Percentiles rank a stretch among this genome's conserved stretches.
phyloP scores from a whole-genome alignment of 768 basidiomycete genomes.

The Gyrodon lividus region DNA sequence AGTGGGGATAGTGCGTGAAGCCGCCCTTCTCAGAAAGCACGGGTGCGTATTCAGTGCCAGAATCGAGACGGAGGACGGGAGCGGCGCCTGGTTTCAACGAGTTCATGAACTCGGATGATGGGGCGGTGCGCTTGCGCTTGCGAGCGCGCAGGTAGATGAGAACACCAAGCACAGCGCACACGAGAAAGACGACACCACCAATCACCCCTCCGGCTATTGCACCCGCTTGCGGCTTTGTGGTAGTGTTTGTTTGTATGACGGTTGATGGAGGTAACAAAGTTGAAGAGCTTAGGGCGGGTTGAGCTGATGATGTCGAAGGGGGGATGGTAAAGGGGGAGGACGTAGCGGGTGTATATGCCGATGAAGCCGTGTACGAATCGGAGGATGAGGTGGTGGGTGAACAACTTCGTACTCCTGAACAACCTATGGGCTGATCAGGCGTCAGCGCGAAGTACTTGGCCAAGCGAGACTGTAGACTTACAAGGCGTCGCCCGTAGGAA shows the following conservation, averaged over 20 bases:
- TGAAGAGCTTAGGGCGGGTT: background rate
- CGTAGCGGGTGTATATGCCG: too few relatives aligned
- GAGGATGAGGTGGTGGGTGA: too few relatives aligned
- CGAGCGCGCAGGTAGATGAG: conserved; percentile 44
- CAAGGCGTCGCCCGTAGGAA: too few relatives aligned
- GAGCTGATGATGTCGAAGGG: background rate
- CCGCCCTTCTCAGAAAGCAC: conserved; percentile 17
- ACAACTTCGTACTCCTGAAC: too few relatives aligned
- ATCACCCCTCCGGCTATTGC: conserved; percentile 55
- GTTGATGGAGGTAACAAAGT: background rate
- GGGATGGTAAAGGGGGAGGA: background rate
- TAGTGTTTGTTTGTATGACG: conserved; percentile 8
- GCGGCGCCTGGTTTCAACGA: conserved; percentile 21
- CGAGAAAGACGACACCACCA: conserved; percentile 44
- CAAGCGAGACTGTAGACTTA: too few relatives aligned
- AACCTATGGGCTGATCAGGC: background rate
- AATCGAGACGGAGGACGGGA: conserved; percentile 30
- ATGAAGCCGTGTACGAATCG: too few relatives aligned
- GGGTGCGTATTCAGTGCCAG: conserved; percentile 14
- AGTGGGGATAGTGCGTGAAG: conserved; percentile 1
- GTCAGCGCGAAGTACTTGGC: background rate
- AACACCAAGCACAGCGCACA: conserved; percentile 33
- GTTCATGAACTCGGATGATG: conserved; percentile 58
- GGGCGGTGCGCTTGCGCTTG: conserved; percentile 42
- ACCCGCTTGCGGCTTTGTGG: conserved; percentile 32